Base-by-base conservation (phyloP, 2,329 filamentous ascomycete species). In the Penicillium sclerotiorum region DNA sequence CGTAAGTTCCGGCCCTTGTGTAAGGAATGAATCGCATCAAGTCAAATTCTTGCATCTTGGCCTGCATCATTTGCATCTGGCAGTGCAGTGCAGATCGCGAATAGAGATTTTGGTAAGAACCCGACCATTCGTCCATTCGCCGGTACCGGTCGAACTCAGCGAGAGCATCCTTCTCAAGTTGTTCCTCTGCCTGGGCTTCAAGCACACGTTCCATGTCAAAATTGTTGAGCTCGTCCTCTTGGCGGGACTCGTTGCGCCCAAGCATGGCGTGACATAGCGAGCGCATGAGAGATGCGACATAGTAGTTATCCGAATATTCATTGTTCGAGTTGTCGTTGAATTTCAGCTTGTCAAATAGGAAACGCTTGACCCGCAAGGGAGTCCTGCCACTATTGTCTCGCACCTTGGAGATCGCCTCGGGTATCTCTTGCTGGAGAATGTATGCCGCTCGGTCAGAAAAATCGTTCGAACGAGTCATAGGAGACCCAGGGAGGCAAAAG, bases 261-360 rank as follows among this genome's bases (percentile, higher is more conserved):
- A 80, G 72, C 47, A 86, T 69, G 8, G 80, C 78, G 53, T 83
- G 75, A 5, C 81, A 78, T 5, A 88, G 69, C 32, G 82, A 82
- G 30, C 70, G 75, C 76, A 99, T 88, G 20, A 99, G 78, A 18
- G 81, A 88, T 7, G 90, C 85, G 46, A 99, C 84, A 66, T 96
- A 99, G 62, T 89, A 86, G 55, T 92, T 87, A 63, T 99, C 95
- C 5, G 92, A 96, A 65, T 84, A 95, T 42, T 76, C 77, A 61
- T 99, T 99, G 52, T 89, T 87, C 2, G 88, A 86, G 66, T 99
- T 99, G 72, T 99, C 92, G 66, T 99, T 99, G 74, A 91, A 93
- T 41, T 89, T 87, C 27, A 99, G 77, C 65, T 95, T 89, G 60
- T 96, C 91, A 18, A 95, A 82, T 40, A 99, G 82, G 68, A 96